Evolutionary conservation across 257 asterid species (phyloP).

Genomic region (Nicotiana tomentosiformis): DNA sequence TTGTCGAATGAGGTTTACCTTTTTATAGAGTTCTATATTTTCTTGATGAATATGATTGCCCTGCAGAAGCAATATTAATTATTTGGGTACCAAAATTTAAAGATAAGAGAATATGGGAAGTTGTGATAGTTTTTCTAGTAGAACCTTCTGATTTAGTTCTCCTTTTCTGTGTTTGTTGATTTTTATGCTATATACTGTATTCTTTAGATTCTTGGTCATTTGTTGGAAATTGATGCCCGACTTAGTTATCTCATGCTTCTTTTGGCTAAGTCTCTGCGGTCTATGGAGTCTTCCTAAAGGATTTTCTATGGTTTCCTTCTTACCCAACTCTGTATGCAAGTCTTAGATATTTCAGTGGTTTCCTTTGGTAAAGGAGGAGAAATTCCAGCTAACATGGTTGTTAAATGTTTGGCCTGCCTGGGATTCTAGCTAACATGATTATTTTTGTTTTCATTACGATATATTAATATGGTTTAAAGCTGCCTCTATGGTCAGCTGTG

Average conservation of each 20-base stretch:
- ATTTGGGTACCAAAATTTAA: background rate
- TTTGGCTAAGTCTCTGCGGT: background rate
- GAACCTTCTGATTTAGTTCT: constrained; percentile 50
- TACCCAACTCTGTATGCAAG: background rate
- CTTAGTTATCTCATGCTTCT: background rate
- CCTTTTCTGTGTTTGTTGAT: background rate
- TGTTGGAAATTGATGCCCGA: background rate
- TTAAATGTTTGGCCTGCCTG: no score
- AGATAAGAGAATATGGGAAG: background rate
- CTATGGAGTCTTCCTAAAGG: background rate
- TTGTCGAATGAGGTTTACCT: constrained; percentile 35
- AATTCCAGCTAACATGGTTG: background rate
- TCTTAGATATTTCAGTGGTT: background rate
- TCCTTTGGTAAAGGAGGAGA: background rate
- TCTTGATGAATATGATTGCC: constrained; percentile 45
- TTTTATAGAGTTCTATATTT: constrained; percentile 43
- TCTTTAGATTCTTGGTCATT: background rate
- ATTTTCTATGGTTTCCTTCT: background rate
- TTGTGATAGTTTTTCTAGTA: constrained; percentile 1
- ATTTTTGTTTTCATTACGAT: no score
- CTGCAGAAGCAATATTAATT: constrained; percentile 25
- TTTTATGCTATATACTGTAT: background rate
- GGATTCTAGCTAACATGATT: no score
- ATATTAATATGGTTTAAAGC: no score
- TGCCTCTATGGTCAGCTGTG: no score